A percentile compares a stretch with the other conserved stretches of the same genome.
These are phyloP conservation scores for Termitomyces sp. DNA, from an alignment of 768 basidiomycete genomes.

Conservation along the genomic window DNA sequence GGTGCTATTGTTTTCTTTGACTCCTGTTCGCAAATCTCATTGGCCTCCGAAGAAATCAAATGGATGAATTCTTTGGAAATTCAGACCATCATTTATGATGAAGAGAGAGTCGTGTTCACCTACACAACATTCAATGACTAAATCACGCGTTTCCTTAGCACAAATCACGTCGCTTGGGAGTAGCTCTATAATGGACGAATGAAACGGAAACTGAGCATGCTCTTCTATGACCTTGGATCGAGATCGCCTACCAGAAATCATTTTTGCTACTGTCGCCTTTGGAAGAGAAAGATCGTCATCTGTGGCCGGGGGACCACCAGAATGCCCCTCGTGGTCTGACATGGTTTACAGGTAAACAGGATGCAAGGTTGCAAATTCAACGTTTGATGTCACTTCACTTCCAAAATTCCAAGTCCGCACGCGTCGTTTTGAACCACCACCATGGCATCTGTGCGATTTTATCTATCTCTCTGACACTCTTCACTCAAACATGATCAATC, in stretches of 20 bases:
- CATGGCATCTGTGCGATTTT: constrained; percentile 62
- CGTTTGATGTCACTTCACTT: not conserved
- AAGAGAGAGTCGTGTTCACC: constrained; percentile 60
- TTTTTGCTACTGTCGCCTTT: constrained; percentile 96
- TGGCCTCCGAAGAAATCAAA: constrained; percentile 94
- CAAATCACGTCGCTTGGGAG: constrained; percentile 85
- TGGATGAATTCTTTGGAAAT: constrained; percentile 88
- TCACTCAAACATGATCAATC: constrained; percentile 3
- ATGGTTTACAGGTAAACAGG: constrained; percentile 39
- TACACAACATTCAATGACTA: constrained; percentile 98
- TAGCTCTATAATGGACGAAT: constrained; percentile 57
- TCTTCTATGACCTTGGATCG: not conserved
- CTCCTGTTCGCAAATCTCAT: constrained; percentile 96
- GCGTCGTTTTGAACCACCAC: constrained; percentile 47
- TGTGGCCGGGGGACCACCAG: constrained; percentile 53
- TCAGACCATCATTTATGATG: constrained; percentile 9
- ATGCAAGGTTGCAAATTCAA: not conserved
- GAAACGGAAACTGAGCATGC: constrained; percentile 4
- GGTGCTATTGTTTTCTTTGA: constrained; percentile 99
- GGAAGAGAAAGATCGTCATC: constrained; percentile 95
- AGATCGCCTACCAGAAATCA: constrained; percentile 73
- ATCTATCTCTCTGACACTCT: not conserved
- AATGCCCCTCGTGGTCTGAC: constrained; percentile 88
- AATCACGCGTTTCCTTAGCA: constrained; percentile 94
- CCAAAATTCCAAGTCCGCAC: constrained; percentile 35